Evolutionary conservation across 23 red algal genomes (phyloP).

Genomic region (Cyanidium caldarium): DNA sequence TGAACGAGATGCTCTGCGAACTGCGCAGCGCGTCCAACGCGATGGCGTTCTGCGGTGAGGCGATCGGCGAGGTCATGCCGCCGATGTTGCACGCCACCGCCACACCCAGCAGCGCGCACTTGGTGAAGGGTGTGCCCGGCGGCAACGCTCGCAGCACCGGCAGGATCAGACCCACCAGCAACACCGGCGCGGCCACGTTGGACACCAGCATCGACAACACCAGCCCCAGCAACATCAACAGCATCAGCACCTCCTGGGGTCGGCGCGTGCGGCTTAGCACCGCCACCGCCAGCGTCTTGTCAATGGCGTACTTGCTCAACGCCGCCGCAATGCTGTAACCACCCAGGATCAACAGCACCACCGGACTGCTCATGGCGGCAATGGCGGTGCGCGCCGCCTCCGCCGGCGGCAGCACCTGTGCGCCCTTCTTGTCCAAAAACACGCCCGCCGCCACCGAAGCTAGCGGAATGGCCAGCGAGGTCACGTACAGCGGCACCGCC

Average conservation of each 20-base stretch:
- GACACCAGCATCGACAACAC: slow-evolving; percentile 74
- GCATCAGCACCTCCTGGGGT: slow-evolving; percentile 34
- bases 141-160: slow-evolving; percentile 45
- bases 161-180: slow-evolving; percentile 67
- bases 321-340: slow-evolving; percentile 36
- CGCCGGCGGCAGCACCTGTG: slow-evolving; percentile 20
- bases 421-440: slow-evolving; percentile 44
- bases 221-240: slow-evolving; percentile 58
- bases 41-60: slow-evolving; percentile 93
- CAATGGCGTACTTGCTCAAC: slow-evolving; percentile 11
- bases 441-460: slow-evolving; percentile 32
- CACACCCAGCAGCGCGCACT: slow-evolving; percentile 73
- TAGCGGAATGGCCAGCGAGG: slow-evolving; percentile 52
- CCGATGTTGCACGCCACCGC: slow-evolving; percentile 79
- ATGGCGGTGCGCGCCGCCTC: slow-evolving; percentile 49
- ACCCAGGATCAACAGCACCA: slow-evolving; percentile 78
- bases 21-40: slow-evolving; percentile 47
- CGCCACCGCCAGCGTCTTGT: slow-evolving; percentile 26
- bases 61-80: slow-evolving; percentile 79
- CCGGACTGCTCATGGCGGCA: slow-evolving; percentile 37
- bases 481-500: slow-evolving; percentile 84
- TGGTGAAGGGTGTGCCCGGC: slow-evolving; percentile 28
- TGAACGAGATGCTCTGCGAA: slow-evolving; percentile 45
- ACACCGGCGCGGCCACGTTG: slow-evolving; percentile 90
- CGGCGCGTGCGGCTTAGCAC: slow-evolving; percentile 33